Evolutionary conservation across 2,329 filamentous ascomycete species (phyloP), one percentile per base, ranked within the genome.

Genomic region (Microdochium bolleyi): DNA sequence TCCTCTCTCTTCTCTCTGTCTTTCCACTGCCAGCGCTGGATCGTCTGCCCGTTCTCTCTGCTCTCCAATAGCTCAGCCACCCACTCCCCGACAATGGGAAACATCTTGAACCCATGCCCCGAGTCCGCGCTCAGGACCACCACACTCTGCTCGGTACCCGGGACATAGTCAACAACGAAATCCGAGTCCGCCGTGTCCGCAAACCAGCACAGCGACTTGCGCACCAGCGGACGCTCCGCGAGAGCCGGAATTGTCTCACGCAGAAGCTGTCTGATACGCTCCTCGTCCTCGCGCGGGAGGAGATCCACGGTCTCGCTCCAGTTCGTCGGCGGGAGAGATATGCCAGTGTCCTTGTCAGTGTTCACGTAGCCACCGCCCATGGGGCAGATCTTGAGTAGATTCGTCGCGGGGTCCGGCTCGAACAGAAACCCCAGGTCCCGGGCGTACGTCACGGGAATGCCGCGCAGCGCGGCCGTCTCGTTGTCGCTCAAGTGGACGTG

Each of bases 401-500:
- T 74, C 0, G 80, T 84, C 55, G 73, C 70, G 0, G 73, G 76
- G 56, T 85, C 82, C 0, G 83, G 82, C 62, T 85, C 83, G 53
- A 85, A 85, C 66, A 83, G 81, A 69, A 85, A 85, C 0, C 82
- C 82, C 0, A 85, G 67, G 55, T 85, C 82, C 1, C 82, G 74
- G 1, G 77, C 76, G 51, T 84, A 83, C 0, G 77, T 81, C 0
- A 84, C 78, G 0, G 82, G 82, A 11, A 85, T 79, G 2, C 78
- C 78, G 1, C 76, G 73, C 1, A 86, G 73, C 4, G 66, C 67
- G 2, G 74, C 70, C 0, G 76, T 73, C 62, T 86, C 82, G 0
- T 73, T 72, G 7, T 77, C 71, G 0, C 73, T 81, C 1, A 85
- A 71, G 49, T 78, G 75, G 2, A 85, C 69, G 58, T 85, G 82